Evolutionary conservation across 495 filamentous ascomycete genomes (phyloP), one percentile per base, ranked within the genome.

Genomic region (Tuber indicum): DNA sequence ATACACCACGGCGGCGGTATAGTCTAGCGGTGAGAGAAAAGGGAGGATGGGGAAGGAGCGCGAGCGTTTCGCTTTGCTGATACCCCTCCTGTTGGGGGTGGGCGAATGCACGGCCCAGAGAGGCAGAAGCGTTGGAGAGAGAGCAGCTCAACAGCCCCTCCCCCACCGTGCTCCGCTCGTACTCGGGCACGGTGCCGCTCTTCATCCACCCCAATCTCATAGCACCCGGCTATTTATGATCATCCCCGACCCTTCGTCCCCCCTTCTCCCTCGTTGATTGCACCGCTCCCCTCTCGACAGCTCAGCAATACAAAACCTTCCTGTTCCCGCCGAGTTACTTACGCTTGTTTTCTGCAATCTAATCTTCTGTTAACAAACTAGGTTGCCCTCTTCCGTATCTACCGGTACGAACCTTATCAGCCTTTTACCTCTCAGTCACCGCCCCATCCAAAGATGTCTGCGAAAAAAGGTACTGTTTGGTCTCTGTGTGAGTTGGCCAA

Each of bases 401-500:
- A 42, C 39, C 39, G 39, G 39, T 39, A 39, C 71, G 36, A 72
- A 45, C 71, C 41, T 26, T 58, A 42, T 75, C 74, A 75, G 4
- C n/a, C 23, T 21, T 47, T 43, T 77, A 1, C 74, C 0, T 77
- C 75, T 47, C 70, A 66, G 19, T 71, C 66, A 58, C 44, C 80
- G 39, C 52, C 41, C 69, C 70, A 43, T 16, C 69, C 49, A 75
- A 91, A 84, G 79, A 96, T 97, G 93, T 81, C 91, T 85, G 86
- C 58, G 58, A 66, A 36, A 66, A 23, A 72, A 43, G 92, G 93
- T 86, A 94, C 94, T 62, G 91, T 97, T 84, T 89, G 75, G 90
- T 97, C 84, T 92, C 94, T 72, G 94, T 94, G 94, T 97, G 89
- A 86, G 92, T 87, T 73, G 47, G 21, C 41, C 62, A 74, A 73